phyloP scores from a whole-genome alignment of 2,329 filamentous ascomycete species.

The Exophiala sp. region DNA sequence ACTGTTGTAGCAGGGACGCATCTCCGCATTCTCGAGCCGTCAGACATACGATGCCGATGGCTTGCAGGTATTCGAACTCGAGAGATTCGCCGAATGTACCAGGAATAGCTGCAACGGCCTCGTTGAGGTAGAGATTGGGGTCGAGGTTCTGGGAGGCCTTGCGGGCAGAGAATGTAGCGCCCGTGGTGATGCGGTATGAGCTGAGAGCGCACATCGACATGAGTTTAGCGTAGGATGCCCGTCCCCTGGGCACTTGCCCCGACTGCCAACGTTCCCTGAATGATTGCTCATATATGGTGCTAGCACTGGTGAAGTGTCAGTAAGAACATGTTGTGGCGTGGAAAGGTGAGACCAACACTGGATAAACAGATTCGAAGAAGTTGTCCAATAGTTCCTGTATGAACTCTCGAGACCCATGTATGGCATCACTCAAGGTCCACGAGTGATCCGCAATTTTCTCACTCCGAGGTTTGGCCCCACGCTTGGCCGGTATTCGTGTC shows the following conservation, averaged over 20 bases:
- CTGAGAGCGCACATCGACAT: conserved; percentile 11
- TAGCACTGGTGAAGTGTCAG: neutral
- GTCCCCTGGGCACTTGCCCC: neutral
- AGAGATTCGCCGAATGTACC: neutral
- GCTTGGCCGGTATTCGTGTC: conserved; percentile 5
- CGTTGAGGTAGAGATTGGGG: conserved; percentile 7
- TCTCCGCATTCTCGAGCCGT: conserved; percentile 5
- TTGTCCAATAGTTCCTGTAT: conserved; percentile 1
- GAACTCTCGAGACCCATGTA: conserved; percentile 3
- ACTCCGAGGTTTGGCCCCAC: conserved; percentile 8
- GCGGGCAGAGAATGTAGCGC: neutral
- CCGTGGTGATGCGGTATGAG: conserved; percentile 6
- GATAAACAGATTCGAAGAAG: conserved; percentile 11
- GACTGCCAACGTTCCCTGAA: conserved; percentile 4
- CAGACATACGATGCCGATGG: conserved; percentile 7
- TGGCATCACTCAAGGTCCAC: conserved; percentile 1
- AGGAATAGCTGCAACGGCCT: conserved; percentile 3
- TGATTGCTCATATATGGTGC: conserved; percentile 3
- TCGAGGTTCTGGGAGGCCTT: neutral
- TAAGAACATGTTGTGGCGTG: neutral
- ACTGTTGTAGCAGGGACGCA: conserved; percentile 6
- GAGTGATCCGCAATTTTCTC: neutral
- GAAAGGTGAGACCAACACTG: conserved; percentile 1
- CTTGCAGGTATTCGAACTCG: conserved; percentile 6
- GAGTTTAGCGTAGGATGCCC: conserved; percentile 2